Conservation (phyloP, 2,329 filamentous ascomycete genomes). For the Botrytis fabae region DNA sequence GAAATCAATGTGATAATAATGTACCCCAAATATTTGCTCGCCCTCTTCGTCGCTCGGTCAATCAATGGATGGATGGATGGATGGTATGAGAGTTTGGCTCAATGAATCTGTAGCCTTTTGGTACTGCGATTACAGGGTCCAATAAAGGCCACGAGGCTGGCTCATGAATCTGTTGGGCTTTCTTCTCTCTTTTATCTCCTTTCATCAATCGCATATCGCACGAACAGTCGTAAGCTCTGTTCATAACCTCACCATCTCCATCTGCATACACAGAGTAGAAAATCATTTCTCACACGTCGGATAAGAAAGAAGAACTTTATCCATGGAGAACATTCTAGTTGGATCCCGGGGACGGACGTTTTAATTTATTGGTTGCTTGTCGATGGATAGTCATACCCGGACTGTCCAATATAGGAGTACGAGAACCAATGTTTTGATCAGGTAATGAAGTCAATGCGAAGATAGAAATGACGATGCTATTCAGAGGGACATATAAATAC, state of each 20-base stretch:
- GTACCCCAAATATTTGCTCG: neutral
- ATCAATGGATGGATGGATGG: neutral
- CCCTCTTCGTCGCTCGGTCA: neutral
- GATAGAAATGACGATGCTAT: conserved; percentile 2
- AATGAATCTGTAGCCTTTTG: neutral
- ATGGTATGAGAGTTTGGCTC: neutral
- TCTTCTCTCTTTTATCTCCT: neutral
- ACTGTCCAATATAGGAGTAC: neutral
- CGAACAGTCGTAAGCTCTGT: neutral
- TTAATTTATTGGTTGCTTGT: conserved; percentile 9
- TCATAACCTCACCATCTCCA: neutral
- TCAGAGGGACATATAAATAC: neutral
- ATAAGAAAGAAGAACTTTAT: neutral
- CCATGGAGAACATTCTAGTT: conserved; percentile 6
- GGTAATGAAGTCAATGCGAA: conserved; percentile 10
- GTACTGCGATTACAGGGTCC: neutral
- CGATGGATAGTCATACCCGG: neutral
- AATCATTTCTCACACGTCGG: neutral
- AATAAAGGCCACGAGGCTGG: neutral
- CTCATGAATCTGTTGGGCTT: neutral
- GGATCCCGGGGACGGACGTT: conserved; percentile 3
- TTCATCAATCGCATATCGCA: neutral
- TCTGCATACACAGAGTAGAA: neutral
- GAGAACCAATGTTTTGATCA: neutral
- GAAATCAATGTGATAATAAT: neutral